Percentiles rank a stretch among this genome's conserved stretches.
These are phyloP conservation scores for Epichloe coenophiala DNA, from an alignment of 2,329 filamentous ascomycete genomes.

Conservation along the genomic window DNA sequence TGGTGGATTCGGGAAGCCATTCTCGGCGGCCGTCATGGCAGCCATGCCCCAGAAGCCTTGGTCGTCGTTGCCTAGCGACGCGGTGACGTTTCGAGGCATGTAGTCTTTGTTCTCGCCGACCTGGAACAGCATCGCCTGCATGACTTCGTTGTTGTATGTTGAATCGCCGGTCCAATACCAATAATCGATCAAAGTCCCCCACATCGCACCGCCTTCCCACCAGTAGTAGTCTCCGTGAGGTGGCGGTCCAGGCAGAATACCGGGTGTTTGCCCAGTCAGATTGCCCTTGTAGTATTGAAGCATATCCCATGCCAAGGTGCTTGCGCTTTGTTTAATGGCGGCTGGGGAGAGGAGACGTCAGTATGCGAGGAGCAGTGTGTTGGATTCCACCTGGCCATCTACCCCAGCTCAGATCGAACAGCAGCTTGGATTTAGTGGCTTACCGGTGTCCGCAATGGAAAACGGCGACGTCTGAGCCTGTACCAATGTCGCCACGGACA, in stretches of 20 bases:
- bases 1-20: conserved; percentile 41
- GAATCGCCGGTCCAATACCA: conserved; percentile 48
- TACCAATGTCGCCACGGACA: conserved; percentile 2
- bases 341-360: conserved; percentile 12
- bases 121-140: conserved; percentile 38
- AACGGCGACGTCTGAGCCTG: conserved; percentile 6
- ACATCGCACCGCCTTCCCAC: conserved; percentile 53
- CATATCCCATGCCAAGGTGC: conserved; percentile 29
- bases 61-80: conserved; percentile 47
- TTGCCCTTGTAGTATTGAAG: conserved; percentile 34
- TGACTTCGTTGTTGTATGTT: conserved; percentile 42
- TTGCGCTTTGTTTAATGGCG: conserved; percentile 25
- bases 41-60: conserved; percentile 56
- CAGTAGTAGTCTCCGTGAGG: conserved; percentile 42
- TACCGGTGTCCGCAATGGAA: conserved; percentile 6
- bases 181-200: conserved; percentile 51
- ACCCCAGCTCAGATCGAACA: not conserved
- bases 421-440: not conserved
- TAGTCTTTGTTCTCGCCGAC: conserved; percentile 38
- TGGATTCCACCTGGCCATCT: not conserved
- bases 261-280: conserved; percentile 28
- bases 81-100: conserved; percentile 40
- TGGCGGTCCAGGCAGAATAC: conserved; percentile 35
- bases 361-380: not conserved
- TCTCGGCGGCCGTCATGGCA: conserved; percentile 46